Percentiles rank a stretch among this genome's conserved stretches.
phyloP scores from a whole-genome alignment of 352 stramenopile species.

The Pythium rhizo-oryzae region DNA sequence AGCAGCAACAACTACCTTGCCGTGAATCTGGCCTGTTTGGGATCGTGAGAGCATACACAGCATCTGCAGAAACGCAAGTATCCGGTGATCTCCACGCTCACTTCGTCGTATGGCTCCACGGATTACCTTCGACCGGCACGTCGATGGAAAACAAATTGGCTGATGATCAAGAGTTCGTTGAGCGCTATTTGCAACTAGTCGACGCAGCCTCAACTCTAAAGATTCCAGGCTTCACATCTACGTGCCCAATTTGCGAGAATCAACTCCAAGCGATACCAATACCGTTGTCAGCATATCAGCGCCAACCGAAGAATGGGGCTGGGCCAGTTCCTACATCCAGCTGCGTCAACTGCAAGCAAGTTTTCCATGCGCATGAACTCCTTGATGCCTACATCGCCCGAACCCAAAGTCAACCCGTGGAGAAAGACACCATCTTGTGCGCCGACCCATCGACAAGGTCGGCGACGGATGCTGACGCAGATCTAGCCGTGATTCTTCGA shows the following conservation, averaged over 20 bases:
- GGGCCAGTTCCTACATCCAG: neutral
- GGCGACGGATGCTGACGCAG: neutral
- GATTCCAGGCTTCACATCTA: neutral
- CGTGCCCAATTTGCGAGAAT: neutral
- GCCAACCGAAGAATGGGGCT: neutral
- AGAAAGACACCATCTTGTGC: conserved; percentile 1
- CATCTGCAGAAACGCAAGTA: neutral
- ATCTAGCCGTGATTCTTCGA: neutral
- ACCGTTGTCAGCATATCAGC: conserved; percentile 8
- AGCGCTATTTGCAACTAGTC: conserved; percentile 6
- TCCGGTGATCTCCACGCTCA: conserved; percentile 1
- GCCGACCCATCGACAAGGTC: neutral
- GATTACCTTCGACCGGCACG: conserved; percentile 5
- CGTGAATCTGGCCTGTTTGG: neutral
- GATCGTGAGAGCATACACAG: neutral
- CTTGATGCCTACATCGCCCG: neutral
- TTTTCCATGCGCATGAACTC: neutral
- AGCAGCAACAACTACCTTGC: neutral
- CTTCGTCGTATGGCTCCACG: conserved; percentile 4
- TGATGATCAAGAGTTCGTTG: neutral
- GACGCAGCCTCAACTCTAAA: conserved; percentile 4
- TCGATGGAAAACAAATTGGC: neutral
- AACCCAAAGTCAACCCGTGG: neutral
- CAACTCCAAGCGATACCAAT: neutral
- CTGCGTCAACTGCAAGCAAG: neutral